Conservation (phyloP, 345 rosid species). For the Eucalyptus regnans region DNA sequence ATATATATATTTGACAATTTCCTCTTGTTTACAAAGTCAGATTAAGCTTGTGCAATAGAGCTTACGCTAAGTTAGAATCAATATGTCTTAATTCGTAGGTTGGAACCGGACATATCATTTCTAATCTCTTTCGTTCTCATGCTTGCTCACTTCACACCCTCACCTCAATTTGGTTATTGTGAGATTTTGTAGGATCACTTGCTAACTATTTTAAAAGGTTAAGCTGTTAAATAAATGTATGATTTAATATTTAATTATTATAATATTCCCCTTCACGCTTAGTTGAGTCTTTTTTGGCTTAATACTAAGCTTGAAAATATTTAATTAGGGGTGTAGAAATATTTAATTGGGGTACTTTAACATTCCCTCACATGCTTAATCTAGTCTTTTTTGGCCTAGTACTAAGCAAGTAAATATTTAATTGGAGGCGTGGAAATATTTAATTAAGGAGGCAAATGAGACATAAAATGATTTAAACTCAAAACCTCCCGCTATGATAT, state of each 20-base stretch:
- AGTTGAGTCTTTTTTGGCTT: rapidly evolving
- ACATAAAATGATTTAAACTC: rapidly evolving
- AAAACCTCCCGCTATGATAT: rapidly evolving
- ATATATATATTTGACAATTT: neutral
- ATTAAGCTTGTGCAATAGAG: rapidly evolving
- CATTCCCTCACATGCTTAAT: too few species aligned
- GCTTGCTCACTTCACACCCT: neutral
- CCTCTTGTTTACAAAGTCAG: neutral
- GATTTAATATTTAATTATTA: too few species aligned
- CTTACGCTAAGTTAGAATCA: rapidly evolving
- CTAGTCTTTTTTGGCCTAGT: too few species aligned
- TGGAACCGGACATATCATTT: rapidly evolving
- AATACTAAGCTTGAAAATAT: too few species aligned
- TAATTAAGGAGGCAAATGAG: too few species aligned
- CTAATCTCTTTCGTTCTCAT: rapidly evolving
- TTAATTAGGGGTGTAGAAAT: too few species aligned
- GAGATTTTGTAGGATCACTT: rapidly evolving
- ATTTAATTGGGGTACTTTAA: too few species aligned
- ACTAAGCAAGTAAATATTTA: too few species aligned
- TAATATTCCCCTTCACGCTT: rapidly evolving
- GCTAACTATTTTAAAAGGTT: rapidly evolving
- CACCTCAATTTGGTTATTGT: too few species aligned
- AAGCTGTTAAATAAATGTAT: too few species aligned
- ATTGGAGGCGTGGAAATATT: too few species aligned
- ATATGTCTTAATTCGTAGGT: neutral